These are phyloP conservation scores for Volvox reticuliferus DNA, from an alignment of 139 green algal genomes.

Conservation along the genomic window DNA sequence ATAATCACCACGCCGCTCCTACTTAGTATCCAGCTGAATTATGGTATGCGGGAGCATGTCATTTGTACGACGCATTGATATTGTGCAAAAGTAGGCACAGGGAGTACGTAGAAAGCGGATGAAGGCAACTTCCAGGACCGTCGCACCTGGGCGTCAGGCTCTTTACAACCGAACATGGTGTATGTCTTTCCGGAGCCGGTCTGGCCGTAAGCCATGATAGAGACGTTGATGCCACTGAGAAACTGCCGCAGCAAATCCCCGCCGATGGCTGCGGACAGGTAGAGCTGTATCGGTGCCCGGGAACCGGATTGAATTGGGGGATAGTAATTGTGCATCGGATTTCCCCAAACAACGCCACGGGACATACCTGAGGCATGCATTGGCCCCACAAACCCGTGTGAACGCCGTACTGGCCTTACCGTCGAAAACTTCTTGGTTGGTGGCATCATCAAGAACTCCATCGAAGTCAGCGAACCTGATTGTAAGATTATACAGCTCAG, in stretches of 20 bases:
- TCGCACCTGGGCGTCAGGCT: conserved; percentile 24
- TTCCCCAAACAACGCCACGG: no score
- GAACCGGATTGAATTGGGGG: no score
- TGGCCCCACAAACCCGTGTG: no score
- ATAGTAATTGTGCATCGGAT: no score
- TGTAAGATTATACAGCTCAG: background rate
- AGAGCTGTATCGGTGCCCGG: background rate
- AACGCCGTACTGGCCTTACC: background rate
- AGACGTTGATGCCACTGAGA: conserved; percentile 69
- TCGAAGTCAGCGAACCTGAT: conserved; percentile 25
- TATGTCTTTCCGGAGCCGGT: conserved; percentile 77
- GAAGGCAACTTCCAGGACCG: background rate
- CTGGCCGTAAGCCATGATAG: conserved; percentile 74
- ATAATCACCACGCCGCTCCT: no score
- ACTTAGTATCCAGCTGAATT: no score
- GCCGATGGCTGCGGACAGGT: background rate
- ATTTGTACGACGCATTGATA: no score
- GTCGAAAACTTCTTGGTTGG: conserved; percentile 38
- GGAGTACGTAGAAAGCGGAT: no score
- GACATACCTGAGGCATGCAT: no score
- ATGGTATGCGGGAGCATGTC: no score
- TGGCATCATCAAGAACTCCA: background rate
- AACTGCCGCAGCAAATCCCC: background rate
- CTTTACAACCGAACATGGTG: conserved; percentile 65
- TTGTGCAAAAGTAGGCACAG: no score